Evolutionary conservation across 192 early-diverging fungal genomes (phyloP), one percentile per base, ranked within the genome.

Genomic region (Linnemannia exigua): DNA sequence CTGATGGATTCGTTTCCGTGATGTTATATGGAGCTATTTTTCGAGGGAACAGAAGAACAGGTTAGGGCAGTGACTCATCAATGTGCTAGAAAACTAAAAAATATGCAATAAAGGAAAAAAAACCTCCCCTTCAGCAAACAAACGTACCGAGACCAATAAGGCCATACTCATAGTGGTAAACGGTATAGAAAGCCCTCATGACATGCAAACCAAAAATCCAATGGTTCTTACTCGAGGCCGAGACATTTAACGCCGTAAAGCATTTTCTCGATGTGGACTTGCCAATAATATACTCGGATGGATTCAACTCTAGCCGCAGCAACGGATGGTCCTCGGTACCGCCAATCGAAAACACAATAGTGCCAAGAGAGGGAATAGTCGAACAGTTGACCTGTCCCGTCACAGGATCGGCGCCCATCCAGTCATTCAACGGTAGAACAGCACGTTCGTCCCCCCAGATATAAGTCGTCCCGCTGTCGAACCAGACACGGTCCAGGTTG

Each of bases 181-280:
- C 75, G 1, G 81, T 83, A 66, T 83, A 83, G 61, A 67, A 83
- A 4, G 63, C 51, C 37, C 63, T 70, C 3, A 83, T 48, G 15
- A 83, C 28, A 36, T 83, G 61, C 22, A 83, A 48, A 5, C 81
- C 81, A 68, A 83, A 77, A 19, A 77, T 73, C 81, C 81, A 83
- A 37, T 83, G 76, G 31, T 68, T 74, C 44, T 83, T 83, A 8
- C 35, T 52, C 7, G 70, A 35, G 0, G 7, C 47, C 5, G 70
- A 67, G 9, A 58, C 63, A 33, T 77, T 77, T 47, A 83, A 31
- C 8, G 81, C 81, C 5, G 81, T 58, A 47, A 83, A 83, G n/a
- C 81, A 83, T 31, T 33, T 72, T 9, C 38, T 38, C 7, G 81
- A 83, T 4, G 51, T 44, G 4, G 50, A 1, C 28, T 35, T 83